Percentiles rank a stretch among this genome's conserved stretches.
phyloP scores from a whole-genome alignment of 306 rosid species.

The Begonia peltatifolia region DNA sequence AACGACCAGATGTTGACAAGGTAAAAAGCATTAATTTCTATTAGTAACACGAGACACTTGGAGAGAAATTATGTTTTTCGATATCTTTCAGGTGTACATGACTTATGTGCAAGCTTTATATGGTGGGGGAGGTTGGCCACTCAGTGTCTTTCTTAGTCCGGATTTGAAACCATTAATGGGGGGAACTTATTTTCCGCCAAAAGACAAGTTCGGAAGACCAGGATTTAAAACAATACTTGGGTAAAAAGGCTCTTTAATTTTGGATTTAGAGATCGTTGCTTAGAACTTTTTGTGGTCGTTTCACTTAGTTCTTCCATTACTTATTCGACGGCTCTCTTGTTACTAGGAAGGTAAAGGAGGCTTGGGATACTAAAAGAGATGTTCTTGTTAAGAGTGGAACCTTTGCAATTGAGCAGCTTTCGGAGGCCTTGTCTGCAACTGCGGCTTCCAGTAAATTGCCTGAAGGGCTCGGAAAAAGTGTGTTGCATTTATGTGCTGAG shows the following conservation, averaged over 20 bases:
- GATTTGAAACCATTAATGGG: conserved; percentile 96
- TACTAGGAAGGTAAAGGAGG: conserved; percentile 76
- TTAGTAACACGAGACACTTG: no score
- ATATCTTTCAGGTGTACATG: conserved; percentile 67
- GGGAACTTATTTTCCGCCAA: conserved; percentile 95
- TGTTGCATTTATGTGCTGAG: conserved; percentile 52
- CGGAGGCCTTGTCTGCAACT: conserved; percentile 60
- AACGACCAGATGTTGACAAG: conserved; percentile 97
- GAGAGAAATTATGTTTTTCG: neutral
- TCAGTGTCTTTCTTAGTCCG: conserved; percentile 76
- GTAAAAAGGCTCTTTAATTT: conserved; percentile 21
- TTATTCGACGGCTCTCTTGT: conserved; percentile 8
- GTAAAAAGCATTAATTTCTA: conserved; percentile 14
- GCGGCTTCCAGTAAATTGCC: conserved; percentile 56
- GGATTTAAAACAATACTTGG: conserved; percentile 81
- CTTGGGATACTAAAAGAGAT: conserved; percentile 70
- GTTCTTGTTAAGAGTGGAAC: conserved; percentile 74
- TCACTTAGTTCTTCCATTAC: conserved; percentile 6
- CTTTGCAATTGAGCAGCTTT: conserved; percentile 70
- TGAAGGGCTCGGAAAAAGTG: conserved; percentile 47
- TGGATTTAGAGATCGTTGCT: conserved; percentile 2
- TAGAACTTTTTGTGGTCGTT: conserved; percentile 5
- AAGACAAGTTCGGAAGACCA: conserved; percentile 76
- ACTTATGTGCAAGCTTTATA: conserved; percentile 92
- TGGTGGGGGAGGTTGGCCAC: conserved; percentile 99